Evolutionary conservation across 1,284 basidiomycete genomes (phyloP).

Genomic region (Cystobasidium pallidum): DNA sequence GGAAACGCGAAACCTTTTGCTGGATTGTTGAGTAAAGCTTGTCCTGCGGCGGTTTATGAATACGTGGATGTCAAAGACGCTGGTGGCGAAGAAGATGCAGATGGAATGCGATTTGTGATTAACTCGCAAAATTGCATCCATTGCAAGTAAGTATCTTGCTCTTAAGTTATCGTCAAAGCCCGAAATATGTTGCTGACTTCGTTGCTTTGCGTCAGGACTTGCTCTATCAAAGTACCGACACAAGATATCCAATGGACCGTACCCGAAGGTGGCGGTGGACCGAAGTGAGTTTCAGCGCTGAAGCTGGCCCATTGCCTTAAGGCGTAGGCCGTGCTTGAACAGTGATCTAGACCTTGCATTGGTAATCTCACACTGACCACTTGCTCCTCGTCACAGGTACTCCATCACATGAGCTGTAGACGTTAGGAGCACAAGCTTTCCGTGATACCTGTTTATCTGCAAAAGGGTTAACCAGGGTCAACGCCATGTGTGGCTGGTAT

Average conservation of each 20-base stretch:
- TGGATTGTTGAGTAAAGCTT: constrained; percentile 82
- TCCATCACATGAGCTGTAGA: no score
- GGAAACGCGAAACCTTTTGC: constrained; percentile 80
- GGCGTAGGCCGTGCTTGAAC: no score
- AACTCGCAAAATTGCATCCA: constrained; percentile 95
- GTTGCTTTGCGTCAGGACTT: constrained; percentile 60
- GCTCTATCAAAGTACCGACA: constrained; percentile 86
- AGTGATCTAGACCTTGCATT: no score
- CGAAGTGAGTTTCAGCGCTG: constrained; percentile 66
- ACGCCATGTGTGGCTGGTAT: no score
- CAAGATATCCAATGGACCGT: constrained; percentile 93
- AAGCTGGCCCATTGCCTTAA: not conserved
- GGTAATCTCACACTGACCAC: not conserved
- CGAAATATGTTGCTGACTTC: no score
- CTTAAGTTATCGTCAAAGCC: no score
- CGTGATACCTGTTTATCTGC: no score
- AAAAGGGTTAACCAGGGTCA: no score
- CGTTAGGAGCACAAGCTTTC: no score
- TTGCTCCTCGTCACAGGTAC: constrained; percentile 27
- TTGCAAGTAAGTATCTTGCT: constrained; percentile 65
- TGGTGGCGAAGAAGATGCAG: constrained; percentile 62
- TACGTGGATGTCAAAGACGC: constrained; percentile 72
- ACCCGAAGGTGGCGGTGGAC: constrained; percentile 89
- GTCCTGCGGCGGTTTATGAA: constrained; percentile 97
- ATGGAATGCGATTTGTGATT: constrained; percentile 88